Percentiles rank a stretch among this genome's conserved stretches.
These are phyloP conservation scores for Arxiozyma slooffiae DNA, from an alignment of 1,139 yeast species.

Conservation along the genomic window DNA sequence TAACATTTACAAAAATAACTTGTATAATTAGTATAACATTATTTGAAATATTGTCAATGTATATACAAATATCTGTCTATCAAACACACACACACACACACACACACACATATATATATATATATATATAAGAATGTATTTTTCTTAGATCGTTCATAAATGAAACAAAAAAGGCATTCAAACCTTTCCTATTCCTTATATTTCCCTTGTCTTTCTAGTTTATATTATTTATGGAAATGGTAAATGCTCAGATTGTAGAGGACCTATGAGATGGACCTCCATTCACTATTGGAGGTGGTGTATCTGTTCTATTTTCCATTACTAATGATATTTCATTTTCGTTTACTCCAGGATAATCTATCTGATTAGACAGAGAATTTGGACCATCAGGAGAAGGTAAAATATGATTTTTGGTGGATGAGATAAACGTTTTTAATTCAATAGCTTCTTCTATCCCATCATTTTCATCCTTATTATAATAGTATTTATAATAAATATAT, in stretches of 20 bases:
- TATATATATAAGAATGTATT: no score
- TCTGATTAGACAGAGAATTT: background rate
- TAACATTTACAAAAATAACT: no score
- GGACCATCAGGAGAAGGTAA: background rate
- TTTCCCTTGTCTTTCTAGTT: background rate
- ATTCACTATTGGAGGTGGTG: slow-evolving; percentile 3
- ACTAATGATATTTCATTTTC: background rate
- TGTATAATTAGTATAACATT: background rate
- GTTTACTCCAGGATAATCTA: background rate
- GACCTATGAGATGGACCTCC: slow-evolving; percentile 3
- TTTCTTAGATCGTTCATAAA: no score
- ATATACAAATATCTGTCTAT: background rate
- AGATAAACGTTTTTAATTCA: slow-evolving; percentile 5
- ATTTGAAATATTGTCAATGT: background rate
- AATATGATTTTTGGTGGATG: background rate
- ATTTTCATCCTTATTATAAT: slow-evolving; percentile 15
- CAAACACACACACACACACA: background rate
- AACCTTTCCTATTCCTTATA: background rate
- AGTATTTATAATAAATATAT: slow-evolving; percentile 48
- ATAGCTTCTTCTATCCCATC: slow-evolving; percentile 1
- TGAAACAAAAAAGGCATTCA: no score
- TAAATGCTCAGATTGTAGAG: slow-evolving; percentile 1
- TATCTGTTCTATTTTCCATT: slow-evolving; percentile 7
- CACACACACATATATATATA: background rate
- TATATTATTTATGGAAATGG: background rate